Conservation (phyloP, 192 early-diverging fungal species). For the Backusella australiensis region DNA sequence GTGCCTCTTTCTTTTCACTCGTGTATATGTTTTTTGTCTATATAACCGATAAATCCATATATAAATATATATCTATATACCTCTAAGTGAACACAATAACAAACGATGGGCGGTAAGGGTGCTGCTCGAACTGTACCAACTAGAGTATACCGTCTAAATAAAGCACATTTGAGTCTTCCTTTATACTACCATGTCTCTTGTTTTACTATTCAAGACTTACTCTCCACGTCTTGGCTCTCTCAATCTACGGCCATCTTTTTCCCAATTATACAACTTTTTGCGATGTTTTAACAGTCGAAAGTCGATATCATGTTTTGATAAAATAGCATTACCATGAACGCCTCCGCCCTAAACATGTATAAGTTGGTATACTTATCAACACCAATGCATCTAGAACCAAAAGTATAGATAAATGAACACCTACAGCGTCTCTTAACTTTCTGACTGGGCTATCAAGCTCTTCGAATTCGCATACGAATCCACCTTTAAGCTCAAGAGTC, state of each 20-base stretch:
- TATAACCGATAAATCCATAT: background rate
- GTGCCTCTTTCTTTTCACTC: background rate
- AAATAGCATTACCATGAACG: constrained; percentile 76
- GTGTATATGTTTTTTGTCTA: background rate
- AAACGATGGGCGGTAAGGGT: constrained; percentile 53
- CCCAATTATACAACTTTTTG: constrained; percentile 73
- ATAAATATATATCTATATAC: constrained; percentile 17
- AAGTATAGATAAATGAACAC: background rate
- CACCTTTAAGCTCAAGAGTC: constrained; percentile 59
- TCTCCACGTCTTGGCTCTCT: constrained; percentile 69
- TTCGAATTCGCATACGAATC: constrained; percentile 71
- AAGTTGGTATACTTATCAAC: background rate
- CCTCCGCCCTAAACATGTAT: constrained; percentile 58
- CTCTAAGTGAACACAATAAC: constrained; percentile 75
- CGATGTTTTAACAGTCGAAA: constrained; percentile 63
- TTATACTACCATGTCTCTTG: background rate
- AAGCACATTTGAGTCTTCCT: background rate
- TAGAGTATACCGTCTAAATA: constrained; percentile 56
- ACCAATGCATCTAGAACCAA: background rate
- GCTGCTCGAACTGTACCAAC: constrained; percentile 54
- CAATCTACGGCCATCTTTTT: constrained; percentile 52
- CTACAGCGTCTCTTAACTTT: constrained; percentile 50
- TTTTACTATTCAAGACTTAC: constrained; percentile 15
- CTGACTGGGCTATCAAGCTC: constrained; percentile 64
- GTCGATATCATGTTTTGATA: constrained; percentile 60